Base-by-base conservation (phyloP, 768 basidiomycete species). In the Trametes villosa region DNA sequence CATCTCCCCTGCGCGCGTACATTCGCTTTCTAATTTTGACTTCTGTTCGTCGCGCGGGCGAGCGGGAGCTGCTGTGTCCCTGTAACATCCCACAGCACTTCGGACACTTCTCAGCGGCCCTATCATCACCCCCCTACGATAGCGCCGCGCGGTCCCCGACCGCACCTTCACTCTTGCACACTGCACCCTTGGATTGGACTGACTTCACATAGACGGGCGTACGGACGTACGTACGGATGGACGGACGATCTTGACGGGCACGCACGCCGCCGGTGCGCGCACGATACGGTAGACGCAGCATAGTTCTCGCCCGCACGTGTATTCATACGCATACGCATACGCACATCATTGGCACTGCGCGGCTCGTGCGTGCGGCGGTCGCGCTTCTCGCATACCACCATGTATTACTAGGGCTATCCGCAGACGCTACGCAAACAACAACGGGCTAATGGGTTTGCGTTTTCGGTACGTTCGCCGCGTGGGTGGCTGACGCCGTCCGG, bases 251-350 rank as follows among this genome's bases (percentile, higher is more conserved):
- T 34, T 33, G 45, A 31, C 44, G 33, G 44, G 38, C 46, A n/a
- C n/a, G n/a, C n/a, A 24, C 50, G 41, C 41, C 34, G 31, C 20
- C 31, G 38, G 48, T 40, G 38, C 56, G 47, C 56, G 31, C 56
- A 42, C 41, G 42, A 29, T 57, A 57, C 50, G 34, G 51, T 59
- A 59, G 44, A 53, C 46, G 59, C 51, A 60, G 51, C 59, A 49
- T 47, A 53, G 51, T 50, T 42, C 17, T 53, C 40, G 31, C 51
- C n/a, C 58, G 50, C 58, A 52, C 58, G 50, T 53, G 51, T 59
- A 52, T 53, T 48, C 51, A 30, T 53, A 60, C 51, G 34, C 44
- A 30, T 53, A 60, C 51, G 34, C 44, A 42, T 26, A 29, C 53
- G 55, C 38, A 30, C 44, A 30, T 46, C 38, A 24, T 9, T 29